Evolutionary conservation across 305 asterid species (phyloP).

Genomic region (Rubia tinctorum): DNA sequence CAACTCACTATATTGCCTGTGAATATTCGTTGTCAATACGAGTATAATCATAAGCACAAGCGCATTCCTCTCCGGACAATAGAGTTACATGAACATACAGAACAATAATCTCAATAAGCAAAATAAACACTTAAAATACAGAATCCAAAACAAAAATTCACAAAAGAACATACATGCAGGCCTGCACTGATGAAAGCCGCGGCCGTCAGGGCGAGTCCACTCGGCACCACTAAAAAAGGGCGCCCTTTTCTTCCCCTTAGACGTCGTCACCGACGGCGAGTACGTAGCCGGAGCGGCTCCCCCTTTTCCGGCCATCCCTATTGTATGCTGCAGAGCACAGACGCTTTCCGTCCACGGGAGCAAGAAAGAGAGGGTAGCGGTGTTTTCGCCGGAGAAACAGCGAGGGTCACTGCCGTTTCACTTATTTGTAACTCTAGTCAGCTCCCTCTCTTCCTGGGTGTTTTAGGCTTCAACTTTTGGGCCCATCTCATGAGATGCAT

Average conservation of each 20-base stretch:
- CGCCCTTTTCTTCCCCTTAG: slow-evolving; percentile 40
- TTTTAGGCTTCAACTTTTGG: no score
- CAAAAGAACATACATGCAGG: slow-evolving; percentile 59
- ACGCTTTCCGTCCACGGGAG: background rate
- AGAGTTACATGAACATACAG: background rate
- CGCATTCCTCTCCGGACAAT: background rate
- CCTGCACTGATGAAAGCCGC: slow-evolving; percentile 83
- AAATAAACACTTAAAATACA: background rate
- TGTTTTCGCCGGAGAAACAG: slow-evolving; percentile 1
- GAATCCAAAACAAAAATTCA: background rate
- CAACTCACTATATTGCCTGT: background rate
- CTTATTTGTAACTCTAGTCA: background rate
- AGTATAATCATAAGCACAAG: background rate
- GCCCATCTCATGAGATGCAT: no score
- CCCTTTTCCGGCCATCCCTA: slow-evolving; percentile 56
- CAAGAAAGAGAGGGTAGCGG: background rate
- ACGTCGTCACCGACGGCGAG: slow-evolving; percentile 51
- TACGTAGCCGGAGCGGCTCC: slow-evolving; percentile 61
- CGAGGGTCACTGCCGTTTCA: no score
- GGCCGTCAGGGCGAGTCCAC: slow-evolving; percentile 88
- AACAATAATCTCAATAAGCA: background rate
- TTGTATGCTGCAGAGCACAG: background rate
- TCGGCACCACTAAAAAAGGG: slow-evolving; percentile 39
- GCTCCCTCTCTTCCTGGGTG: background rate
- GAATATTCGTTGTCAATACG: background rate